These are phyloP conservation scores for Brassica cretica DNA, from an alignment of 345 rosid species.

Conservation along the genomic window DNA sequence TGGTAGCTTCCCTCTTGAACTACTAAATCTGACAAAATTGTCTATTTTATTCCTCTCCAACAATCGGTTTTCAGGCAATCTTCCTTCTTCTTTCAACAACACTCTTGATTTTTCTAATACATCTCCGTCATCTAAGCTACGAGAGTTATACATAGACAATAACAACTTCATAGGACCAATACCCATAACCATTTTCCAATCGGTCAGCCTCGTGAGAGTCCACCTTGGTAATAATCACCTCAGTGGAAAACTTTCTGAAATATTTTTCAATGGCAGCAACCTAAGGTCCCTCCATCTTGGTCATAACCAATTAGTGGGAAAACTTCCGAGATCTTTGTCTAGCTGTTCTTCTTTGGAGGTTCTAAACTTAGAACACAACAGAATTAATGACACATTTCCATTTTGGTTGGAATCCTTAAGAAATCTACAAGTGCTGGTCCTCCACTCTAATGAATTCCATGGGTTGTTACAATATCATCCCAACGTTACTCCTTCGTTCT, in stretches of 20 bases:
- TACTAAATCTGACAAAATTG: constrained; percentile 4
- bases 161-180: constrained; percentile 36
- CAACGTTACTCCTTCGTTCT: not conserved
- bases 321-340: constrained; percentile 1
- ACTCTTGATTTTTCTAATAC: constrained; percentile 13
- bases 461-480: not conserved
- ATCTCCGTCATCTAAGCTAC: not conserved
- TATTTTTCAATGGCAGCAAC: not conserved
- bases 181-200: constrained; percentile 17
- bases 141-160: not conserved
- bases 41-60: not conserved
- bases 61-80: constrained; percentile 3
- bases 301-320: not conserved
- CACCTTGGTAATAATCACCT: not conserved
- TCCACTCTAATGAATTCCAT: not conserved
- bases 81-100: constrained; percentile 15
- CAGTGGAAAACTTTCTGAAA: not conserved
- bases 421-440: not conserved
- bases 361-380: not conserved
- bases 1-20: not conserved
- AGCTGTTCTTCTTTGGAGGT: not conserved
- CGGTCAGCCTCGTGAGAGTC: not conserved
- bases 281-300: not conserved
- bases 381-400: not conserved
- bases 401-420: not conserved